phyloP scores from a whole-genome alignment of 1,284 basidiomycete species.

The Fistulinella staudtii region DNA sequence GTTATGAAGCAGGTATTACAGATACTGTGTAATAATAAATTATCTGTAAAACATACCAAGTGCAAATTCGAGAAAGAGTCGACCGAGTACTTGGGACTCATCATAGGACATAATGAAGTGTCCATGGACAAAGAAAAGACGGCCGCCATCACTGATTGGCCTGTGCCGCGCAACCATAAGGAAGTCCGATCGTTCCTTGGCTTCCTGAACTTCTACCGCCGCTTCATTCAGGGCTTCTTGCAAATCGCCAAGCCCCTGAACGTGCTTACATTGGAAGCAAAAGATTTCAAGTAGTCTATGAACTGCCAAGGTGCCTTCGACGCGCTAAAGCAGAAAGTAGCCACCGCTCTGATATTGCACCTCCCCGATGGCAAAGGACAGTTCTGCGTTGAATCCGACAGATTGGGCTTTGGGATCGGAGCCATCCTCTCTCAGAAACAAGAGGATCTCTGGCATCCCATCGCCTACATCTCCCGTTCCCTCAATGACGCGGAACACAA shows the following conservation, averaged over 20 bases:
- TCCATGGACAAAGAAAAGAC: no score
- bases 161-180: no score
- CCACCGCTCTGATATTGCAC: neutral
- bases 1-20: neutral
- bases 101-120: no score
- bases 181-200: no score
- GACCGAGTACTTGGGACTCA: no score
- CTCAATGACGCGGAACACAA: neutral
- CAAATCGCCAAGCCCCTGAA: neutral
- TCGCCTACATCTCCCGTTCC: neutral
- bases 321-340: neutral
- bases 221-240: neutral
- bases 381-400: neutral
- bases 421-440: no score
- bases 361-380: no score
- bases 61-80: no score
- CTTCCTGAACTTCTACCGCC: neutral
- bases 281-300: neutral
- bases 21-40: neutral
- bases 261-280: neutral
- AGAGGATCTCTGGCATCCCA: no score
- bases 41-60: neutral
- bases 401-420: neutral
- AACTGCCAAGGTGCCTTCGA: no score
- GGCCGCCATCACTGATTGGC: no score